Base-by-base conservation (phyloP, 2,329 filamentous ascomycete species). In the Fusarium dlaminii region DNA sequence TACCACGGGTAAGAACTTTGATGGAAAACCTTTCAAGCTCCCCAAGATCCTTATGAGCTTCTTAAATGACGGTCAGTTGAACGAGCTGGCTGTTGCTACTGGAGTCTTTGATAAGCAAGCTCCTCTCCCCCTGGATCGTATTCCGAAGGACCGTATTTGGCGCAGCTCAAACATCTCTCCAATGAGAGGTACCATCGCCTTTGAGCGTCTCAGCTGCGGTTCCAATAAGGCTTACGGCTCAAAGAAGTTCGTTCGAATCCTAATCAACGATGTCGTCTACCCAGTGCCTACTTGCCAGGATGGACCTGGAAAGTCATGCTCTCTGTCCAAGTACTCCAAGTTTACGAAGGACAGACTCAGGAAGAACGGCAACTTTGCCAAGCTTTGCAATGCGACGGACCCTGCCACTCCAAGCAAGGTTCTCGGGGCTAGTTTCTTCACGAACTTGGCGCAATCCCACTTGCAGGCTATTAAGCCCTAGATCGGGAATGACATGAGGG, bases 11-110 rank as follows among this genome's bases (percentile, higher is more conserved):
- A 85, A 80, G 5, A 82, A 81, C 18, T 80, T 81, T 8, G 84
- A 88, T 32, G 86, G 87, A 10, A 82, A 81, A 9, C 78, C 76
- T 1, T 90, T 88, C 70, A 76, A 79, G 7, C 78, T 91, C 1
- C 90, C 90, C 11, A 87, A 86, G 45, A 82, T 93, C 27, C 84
- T 92, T 17, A 87, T 90, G 56, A 85, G 85, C 2, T 93, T 93
- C 78, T 82, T 90, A 42, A 92, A 93, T 68, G 91, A 93, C 74
- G 90, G 90, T 8, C 91, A 93, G 75, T 85, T 92, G 45, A 90
- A 87, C 55, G 87, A 93, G 80, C 82, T 92, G 12, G 86, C 88
- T 1, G 86, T 89, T 4, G 86, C 87, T 11, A 86, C 87, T 22
- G 91, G 91, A 2, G 86, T 92, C 3, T 92, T 91, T 73, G 90